phyloP scores from a whole-genome alignment of 331 rosid species.

The Acacia pycnantha region DNA sequence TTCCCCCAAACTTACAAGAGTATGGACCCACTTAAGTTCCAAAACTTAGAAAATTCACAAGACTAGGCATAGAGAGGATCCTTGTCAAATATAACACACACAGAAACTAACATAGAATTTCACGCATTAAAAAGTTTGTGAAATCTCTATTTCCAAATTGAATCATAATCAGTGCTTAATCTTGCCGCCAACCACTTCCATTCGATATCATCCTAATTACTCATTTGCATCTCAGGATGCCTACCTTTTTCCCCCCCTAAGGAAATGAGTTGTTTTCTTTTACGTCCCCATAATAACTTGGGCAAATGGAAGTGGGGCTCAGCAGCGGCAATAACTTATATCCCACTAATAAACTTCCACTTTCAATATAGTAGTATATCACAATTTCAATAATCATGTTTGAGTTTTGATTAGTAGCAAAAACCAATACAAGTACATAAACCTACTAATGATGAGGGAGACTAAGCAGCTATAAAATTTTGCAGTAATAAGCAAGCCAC shows the following conservation, averaged over 20 bases:
- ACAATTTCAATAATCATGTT: slow-evolving; percentile 20
- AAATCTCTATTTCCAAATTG: neutral
- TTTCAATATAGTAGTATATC: slow-evolving; percentile 26
- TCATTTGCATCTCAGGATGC: neutral
- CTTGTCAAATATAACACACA: neutral
- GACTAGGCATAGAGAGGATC: neutral
- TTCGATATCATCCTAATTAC: neutral
- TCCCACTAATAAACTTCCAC: neutral
- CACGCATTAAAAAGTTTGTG: neutral
- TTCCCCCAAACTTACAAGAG: neutral
- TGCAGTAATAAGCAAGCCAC: slow-evolving; percentile 3
- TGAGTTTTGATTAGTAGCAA: slow-evolving; percentile 6
- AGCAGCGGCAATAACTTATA: neutral
- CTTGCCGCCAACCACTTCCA: neutral
- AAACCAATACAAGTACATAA: neutral
- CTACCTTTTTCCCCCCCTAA: neutral
- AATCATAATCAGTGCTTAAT: neutral
- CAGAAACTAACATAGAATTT: neutral
- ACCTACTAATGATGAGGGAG: neutral
- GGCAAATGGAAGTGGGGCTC: neutral
- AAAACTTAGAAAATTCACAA: neutral
- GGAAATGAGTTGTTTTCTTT: neutral
- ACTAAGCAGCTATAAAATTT: neutral
- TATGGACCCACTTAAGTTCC: neutral
- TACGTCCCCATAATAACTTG: neutral